Conservation (phyloP, 305 asterid species). For the Stenogyne calaminthoides region DNA sequence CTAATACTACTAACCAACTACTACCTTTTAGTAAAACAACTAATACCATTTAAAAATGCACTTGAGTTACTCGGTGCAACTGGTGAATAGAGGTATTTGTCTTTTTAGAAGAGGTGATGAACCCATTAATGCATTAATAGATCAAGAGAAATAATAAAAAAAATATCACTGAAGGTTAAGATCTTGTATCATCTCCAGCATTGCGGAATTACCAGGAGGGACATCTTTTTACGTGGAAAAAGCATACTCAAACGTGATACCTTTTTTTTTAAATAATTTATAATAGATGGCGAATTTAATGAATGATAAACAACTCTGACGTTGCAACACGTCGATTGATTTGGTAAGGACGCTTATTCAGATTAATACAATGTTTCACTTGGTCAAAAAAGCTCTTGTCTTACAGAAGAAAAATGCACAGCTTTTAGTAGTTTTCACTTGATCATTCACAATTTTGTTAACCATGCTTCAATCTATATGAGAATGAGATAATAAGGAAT, state of each 20-base stretch:
- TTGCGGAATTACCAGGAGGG: constrained; percentile 9
- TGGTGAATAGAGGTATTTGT: no score
- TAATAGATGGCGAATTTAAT: neutral
- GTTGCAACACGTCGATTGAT: neutral
- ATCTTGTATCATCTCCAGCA: constrained; percentile 27
- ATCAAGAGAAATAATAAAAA: constrained; percentile 15
- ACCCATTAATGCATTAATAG: constrained; percentile 21
- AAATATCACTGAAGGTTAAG: constrained; percentile 17
- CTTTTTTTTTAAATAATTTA: neutral
- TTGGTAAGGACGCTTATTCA: neutral
- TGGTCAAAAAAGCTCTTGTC: constrained; percentile 9
- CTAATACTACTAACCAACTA: no score
- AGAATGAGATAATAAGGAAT: neutral
- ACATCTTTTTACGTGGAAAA: constrained; percentile 23
- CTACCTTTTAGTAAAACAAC: no score
- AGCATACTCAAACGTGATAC: neutral
- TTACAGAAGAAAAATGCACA: constrained; percentile 11
- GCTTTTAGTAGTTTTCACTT: constrained; percentile 10
- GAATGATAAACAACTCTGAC: constrained; percentile 2
- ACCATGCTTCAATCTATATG: constrained; percentile 24
- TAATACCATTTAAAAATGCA: no score
- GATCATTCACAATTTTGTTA: constrained; percentile 12
- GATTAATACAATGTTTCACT: constrained; percentile 22
- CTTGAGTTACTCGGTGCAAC: no score
- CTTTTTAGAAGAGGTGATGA: neutral